phyloP scores from a whole-genome alignment of 768 basidiomycete species.

The Suillus alpinus region DNA sequence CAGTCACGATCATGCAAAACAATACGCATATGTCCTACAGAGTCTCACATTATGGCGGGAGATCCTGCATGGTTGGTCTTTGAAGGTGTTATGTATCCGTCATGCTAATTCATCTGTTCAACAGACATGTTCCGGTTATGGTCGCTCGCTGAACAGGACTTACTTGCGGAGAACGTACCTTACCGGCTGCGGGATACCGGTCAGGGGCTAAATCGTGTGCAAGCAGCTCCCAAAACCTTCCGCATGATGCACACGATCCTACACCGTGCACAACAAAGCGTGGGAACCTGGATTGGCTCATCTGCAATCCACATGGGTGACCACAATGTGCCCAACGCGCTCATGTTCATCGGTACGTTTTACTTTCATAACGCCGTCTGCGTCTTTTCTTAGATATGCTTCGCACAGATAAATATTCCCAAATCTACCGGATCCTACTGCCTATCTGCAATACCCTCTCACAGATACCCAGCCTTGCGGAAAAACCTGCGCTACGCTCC shows the following conservation, averaged over 20 bases:
- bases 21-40: constrained; percentile 83
- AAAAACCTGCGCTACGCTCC: constrained; percentile 66
- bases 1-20: constrained; percentile 81
- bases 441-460: constrained; percentile 82
- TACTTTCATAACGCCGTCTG: not conserved
- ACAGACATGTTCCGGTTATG: constrained; percentile 87
- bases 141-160: constrained; percentile 77
- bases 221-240: constrained; percentile 84
- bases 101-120: constrained; percentile 1
- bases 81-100: constrained; percentile 13
- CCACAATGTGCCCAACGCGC: constrained; percentile 57
- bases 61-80: constrained; percentile 65
- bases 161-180: constrained; percentile 68
- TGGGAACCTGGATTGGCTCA: constrained; percentile 83
- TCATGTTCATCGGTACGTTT: constrained; percentile 72
- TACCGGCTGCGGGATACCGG: constrained; percentile 88
- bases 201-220: constrained; percentile 88
- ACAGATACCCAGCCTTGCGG: constrained; percentile 63
- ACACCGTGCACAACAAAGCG: constrained; percentile 76
- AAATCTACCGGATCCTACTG: constrained; percentile 85
- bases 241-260: constrained; percentile 88
- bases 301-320: constrained; percentile 91
- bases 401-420: constrained; percentile 75
- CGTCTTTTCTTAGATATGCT: not conserved
- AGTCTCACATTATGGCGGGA: constrained; percentile 86